A percentile compares a stretch with the other conserved stretches of the same genome.
These are phyloP conservation scores for Sonneratia caseolaris DNA, from an alignment of 345 rosid genomes.

Conservation along the genomic window DNA sequence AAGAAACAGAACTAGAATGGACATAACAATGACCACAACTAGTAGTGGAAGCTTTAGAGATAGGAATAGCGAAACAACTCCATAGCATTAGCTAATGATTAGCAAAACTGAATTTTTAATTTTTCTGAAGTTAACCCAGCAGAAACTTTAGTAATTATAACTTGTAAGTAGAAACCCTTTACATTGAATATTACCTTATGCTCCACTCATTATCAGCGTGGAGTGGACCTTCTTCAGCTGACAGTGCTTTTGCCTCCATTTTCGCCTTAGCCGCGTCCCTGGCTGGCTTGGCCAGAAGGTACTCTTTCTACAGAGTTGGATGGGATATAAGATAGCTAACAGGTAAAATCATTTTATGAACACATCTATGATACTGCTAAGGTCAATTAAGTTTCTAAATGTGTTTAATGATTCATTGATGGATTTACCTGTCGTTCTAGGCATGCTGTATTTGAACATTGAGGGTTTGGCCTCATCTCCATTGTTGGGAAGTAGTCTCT, in stretches of 20 bases:
- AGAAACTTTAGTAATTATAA: too few species aligned
- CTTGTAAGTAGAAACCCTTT: too few species aligned
- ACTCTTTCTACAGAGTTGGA: slow-evolving; percentile 55
- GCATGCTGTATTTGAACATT: slow-evolving; percentile 83
- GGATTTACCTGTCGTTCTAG: slow-evolving; percentile 72
- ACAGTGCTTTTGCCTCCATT: slow-evolving; percentile 56
- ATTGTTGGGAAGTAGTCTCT: slow-evolving; percentile 93
- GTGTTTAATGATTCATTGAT: not conserved
- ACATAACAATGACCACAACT: not conserved
- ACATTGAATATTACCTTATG: slow-evolving; percentile 47
- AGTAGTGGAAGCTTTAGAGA: not conserved
- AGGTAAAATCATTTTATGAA: slow-evolving; percentile 7
- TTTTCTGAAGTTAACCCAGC: not conserved
- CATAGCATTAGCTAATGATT: not conserved
- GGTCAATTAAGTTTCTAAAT: slow-evolving; percentile 4
- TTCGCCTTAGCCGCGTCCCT: slow-evolving; percentile 90
- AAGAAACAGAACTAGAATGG: not conserved
- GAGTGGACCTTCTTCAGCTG: slow-evolving; percentile 42
- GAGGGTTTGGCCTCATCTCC: slow-evolving; percentile 95
- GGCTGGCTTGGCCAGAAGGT: slow-evolving; percentile 59
- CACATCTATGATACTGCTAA: slow-evolving; percentile 2
- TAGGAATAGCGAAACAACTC: not conserved
- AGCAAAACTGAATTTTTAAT: not conserved
- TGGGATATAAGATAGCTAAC: slow-evolving; percentile 8
- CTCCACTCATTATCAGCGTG: slow-evolving; percentile 90